Base-by-base conservation (phyloP, 257 asterid genomes). In the Verbena officinalis region DNA sequence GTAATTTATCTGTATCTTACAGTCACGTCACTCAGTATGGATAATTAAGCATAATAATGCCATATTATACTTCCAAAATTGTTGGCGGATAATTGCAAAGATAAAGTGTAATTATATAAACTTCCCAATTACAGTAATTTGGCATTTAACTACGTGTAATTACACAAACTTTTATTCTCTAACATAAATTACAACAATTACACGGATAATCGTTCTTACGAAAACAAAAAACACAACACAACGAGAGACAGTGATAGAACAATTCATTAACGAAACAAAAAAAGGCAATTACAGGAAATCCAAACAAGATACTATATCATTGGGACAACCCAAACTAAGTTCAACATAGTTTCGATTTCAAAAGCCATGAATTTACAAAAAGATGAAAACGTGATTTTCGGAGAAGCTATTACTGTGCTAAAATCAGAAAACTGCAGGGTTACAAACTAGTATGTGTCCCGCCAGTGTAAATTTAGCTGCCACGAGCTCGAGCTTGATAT, bases 401-500 rank as follows among this genome's bases (percentile, higher is more conserved):
- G 19, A 42, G 48, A 16, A 0, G 0, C 54, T 48, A 8, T 9
- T 17, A 48, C n/a, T 4, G 20, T 3, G 9, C 19, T n/a, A 13
- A 7, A 50, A 8, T 9, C 38, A 20, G 23, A 12, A 55, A 42
- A 27, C 31, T 19, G 19, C 20, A 36, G 23, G 51, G 30, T 21
- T 19, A 30, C 39, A 55, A 21, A 23, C 22, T 23, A 4, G 38
- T 5, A 34, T 10, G 14, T 15, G 9, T 51, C 23, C 53, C 44
- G 19, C 34, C 13, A 46, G 45, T 19, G 34, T 21, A 15, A 52
- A 16, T 55, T 33, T 45, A 69, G 69, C 63, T 16, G 38, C 50
- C 43, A 38, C 24, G 58, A 34, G 22, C 38, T 44, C 11, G 15
- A 54, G 20, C 23, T 59, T 23, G 4, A 59, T 14, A 19, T 23